A percentile compares a stretch with the other conserved stretches of the same genome.
These are phyloP conservation scores for Leptomonas seymouri DNA, from an alignment of 208 protist species.

Conservation along the genomic window DNA sequence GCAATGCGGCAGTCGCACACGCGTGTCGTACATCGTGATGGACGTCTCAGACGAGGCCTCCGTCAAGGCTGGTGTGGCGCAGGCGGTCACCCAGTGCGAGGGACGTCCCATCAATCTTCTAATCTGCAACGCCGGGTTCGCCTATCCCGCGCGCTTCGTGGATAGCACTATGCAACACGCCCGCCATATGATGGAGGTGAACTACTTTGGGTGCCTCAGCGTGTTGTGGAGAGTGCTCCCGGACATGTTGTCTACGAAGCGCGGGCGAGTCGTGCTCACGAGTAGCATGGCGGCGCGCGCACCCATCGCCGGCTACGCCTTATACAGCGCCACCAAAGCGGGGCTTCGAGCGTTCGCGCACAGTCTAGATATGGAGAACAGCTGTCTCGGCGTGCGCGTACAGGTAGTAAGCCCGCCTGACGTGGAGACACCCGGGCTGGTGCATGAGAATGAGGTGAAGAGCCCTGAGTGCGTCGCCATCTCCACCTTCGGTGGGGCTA, in stretches of 20 bases:
- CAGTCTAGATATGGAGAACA: constrained; percentile 87
- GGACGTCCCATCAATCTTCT: constrained; percentile 67
- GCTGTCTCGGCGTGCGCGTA: constrained; percentile 73
- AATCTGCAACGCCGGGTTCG: constrained; percentile 86
- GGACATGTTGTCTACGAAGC: constrained; percentile 53
- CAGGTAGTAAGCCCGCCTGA: constrained; percentile 87
- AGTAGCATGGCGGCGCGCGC: constrained; percentile 79
- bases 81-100: constrained; percentile 28
- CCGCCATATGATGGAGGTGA: constrained; percentile 82
- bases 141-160: constrained; percentile 80
- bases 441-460: constrained; percentile 84
- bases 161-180: constrained; percentile 64
- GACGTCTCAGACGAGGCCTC: constrained; percentile 76
- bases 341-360: constrained; percentile 88
- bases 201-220: constrained; percentile 89
- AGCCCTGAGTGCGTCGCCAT: constrained; percentile 81
- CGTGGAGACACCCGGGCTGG: constrained; percentile 84
- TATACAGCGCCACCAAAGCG: constrained; percentile 89
- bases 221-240: constrained; percentile 76
- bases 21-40: constrained; percentile 72
- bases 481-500: constrained; percentile 71
- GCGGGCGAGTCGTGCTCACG: constrained; percentile 81
- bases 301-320: constrained; percentile 81
- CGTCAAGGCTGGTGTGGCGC: constrained; percentile 43
- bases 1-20: constrained; percentile 37